A percentile compares a stretch with the other conserved stretches of the same genome.
Evolutionary conservation across 768 basidiomycete species (phyloP).

Genomic region (Tulasnella calospora): DNA sequence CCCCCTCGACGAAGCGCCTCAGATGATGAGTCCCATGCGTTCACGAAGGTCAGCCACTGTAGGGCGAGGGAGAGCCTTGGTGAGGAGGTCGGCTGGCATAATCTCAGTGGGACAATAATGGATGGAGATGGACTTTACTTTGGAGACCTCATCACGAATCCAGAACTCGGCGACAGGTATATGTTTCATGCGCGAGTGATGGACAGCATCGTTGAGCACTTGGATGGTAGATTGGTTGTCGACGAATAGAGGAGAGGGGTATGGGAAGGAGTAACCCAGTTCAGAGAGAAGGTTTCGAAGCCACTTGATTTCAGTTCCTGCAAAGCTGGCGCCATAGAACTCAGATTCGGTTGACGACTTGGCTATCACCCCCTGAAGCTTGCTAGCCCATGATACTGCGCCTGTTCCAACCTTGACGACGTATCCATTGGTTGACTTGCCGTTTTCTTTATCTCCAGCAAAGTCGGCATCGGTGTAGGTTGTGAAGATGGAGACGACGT

Average conservation of each 20-base stretch:
- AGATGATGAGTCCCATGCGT: neutral
- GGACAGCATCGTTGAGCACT: slow-evolving; percentile 8
- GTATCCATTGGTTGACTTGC: slow-evolving; percentile 33
- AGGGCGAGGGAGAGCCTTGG: neutral
- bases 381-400: slow-evolving; percentile 31
- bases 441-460: slow-evolving; percentile 14
- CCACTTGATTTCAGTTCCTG: too few species aligned
- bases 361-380: slow-evolving; percentile 30
- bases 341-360: too few species aligned
- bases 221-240: slow-evolving; percentile 17
- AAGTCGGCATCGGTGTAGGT: too few species aligned
- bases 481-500: too few species aligned
- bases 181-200: slow-evolving; percentile 2
- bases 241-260: slow-evolving; percentile 28
- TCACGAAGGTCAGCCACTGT: neutral
- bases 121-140: neutral
- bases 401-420: slow-evolving; percentile 31
- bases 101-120: neutral
- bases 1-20: too few species aligned
- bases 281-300: too few species aligned
- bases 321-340: too few species aligned
- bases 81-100: slow-evolving; percentile 11
- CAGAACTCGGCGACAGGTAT: neutral
- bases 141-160: slow-evolving; percentile 4
- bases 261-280: neutral